Base-by-base conservation (phyloP, 495 filamentous ascomycete species). In the Tetracladium marchalianum region DNA sequence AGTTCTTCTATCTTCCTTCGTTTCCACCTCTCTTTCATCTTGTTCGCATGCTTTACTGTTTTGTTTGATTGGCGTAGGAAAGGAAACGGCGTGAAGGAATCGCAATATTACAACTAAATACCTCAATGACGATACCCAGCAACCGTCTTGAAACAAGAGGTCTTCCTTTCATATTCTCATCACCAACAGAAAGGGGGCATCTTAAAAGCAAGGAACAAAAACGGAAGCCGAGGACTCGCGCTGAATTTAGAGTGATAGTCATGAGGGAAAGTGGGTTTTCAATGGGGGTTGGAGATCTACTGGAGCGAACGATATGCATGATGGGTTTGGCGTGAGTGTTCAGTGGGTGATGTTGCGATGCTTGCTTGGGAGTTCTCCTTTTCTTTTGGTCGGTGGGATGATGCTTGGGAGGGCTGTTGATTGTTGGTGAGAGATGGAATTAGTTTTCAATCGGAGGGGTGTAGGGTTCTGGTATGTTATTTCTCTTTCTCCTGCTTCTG, bases 381-480 rank as follows among this genome's bases (percentile, higher is more conserved):
- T 22, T 38, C 18, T 35, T 12, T 35, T 39, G 43, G 49, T n/a
- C 32, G 27, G 34, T 49, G 35, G 34, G 43, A 27, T 27, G 22
- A 27, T n/a, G n/a, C n/a, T 3, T 27, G 22, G 22, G 32, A 38
- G 41, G 22, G 39, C 39, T 33, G 48, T 39, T 13, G 31, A 58
- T 47, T 46, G 36, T 56, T 38, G 40, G 17, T 53, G 52, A 56
- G 18, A 52, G 49, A 27, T 27, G 35, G 55, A 57, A 54, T 55
- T 69, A 77, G 73, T 77, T 77, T 77, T 76, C 73, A 77, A 77
- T 76, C 73, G 61, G 71, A 77, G 71, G 63, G 55, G 50, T 27
- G 22, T n/a, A 27, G 22, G 22, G 22, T 27, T 46, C 45, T 46
- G 45, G 51, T 57, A 47, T 34, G 51, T 34, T 36, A 18, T 46